Evolutionary conservation across 2,329 filamentous ascomycete genomes (phyloP).

Genomic region (Cordyceps farinosa): DNA sequence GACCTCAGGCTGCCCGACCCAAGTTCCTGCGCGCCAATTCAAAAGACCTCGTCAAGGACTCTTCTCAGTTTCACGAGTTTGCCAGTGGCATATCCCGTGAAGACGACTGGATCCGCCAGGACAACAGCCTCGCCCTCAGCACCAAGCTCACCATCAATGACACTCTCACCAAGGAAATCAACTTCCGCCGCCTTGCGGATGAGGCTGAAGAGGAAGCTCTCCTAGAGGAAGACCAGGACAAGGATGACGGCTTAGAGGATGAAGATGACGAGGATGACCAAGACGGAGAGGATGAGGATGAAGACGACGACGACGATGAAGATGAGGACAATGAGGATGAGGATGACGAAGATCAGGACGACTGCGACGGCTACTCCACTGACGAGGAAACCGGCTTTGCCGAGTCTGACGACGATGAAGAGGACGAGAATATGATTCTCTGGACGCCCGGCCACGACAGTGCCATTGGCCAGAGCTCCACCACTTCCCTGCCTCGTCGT

Average conservation of each 20-base stretch:
- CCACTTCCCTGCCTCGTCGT: conserved; percentile 31
- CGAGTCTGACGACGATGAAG: conserved; percentile 62
- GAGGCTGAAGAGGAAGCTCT: conserved; percentile 89
- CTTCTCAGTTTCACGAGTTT: conserved; percentile 81
- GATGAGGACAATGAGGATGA: conserved; percentile 50
- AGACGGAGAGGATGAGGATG: conserved; percentile 47
- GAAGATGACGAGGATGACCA: conserved; percentile 45
- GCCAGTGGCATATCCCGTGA: conserved; percentile 76
- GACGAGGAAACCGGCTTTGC: conserved; percentile 67
- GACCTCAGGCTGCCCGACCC: conserved; percentile 28
- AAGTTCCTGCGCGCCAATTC: conserved; percentile 51
- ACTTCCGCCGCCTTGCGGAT: conserved; percentile 77
- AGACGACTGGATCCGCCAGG: conserved; percentile 81
- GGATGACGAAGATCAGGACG: conserved; percentile 45
- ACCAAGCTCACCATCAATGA: conserved; percentile 83
- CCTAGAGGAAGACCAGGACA: conserved; percentile 64
- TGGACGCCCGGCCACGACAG: conserved; percentile 49
- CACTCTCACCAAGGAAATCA: conserved; percentile 84
- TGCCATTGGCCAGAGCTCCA: conserved; percentile 35
- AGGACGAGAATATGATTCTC: conserved; percentile 60
- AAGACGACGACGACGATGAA: conserved; percentile 50
- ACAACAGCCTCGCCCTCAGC: conserved; percentile 57
- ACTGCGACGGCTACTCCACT: conserved; percentile 70
- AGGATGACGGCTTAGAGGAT: conserved; percentile 40
- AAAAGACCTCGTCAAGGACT: conserved; percentile 50